Conservation (phyloP, 140 eudicot genomes). For the Flaveria floridana region DNA sequence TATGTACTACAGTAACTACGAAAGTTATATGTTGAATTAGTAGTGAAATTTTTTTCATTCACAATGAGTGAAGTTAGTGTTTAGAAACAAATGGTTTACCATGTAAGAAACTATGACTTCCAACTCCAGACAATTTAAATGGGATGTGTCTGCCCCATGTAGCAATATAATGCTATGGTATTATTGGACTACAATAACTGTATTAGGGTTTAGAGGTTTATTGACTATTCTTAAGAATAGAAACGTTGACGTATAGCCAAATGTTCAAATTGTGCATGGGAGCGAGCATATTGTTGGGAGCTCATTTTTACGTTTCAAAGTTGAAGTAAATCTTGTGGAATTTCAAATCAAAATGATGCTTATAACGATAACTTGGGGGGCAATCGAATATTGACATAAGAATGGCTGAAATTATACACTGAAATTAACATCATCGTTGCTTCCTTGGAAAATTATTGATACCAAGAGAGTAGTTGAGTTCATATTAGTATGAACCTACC, state of each 20-base stretch:
- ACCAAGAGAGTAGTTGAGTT: conserved; percentile 24
- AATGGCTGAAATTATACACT: background rate
- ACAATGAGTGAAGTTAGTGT: background rate
- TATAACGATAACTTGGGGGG: background rate
- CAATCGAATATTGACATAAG: conserved; percentile 17
- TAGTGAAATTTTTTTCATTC: background rate
- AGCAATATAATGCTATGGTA: conserved; percentile 1
- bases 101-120: too few species aligned
- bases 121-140: background rate
- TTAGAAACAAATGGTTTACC: conserved; percentile 15
- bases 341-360: conserved; percentile 11
- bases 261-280: background rate
- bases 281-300: conserved; percentile 11
- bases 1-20: background rate
- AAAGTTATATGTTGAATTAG: background rate
- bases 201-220: conserved; percentile 6
- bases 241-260: conserved; percentile 8
- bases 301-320: background rate
- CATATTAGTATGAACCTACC: conserved; percentile 25
- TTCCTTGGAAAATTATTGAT: background rate
- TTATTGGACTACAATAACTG: background rate
- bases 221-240: background rate
- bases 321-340: background rate
- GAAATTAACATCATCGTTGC: background rate
- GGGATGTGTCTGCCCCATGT: background rate